Conservation (phyloP, 345 rosid species). For the Zanthoxylum bungeanum region DNA sequence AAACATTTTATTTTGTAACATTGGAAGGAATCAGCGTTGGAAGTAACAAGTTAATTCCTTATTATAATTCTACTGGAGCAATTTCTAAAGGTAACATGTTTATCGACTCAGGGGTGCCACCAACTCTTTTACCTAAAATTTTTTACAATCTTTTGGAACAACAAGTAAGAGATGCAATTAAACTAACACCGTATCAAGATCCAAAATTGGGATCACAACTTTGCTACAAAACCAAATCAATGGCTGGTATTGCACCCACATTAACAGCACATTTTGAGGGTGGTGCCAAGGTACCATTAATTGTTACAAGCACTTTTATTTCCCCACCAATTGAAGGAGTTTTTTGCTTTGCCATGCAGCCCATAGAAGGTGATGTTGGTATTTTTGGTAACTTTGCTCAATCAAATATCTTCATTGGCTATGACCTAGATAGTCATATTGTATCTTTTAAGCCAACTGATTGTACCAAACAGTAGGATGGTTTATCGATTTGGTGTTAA, state of each 20-base stretch:
- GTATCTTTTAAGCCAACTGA: constrained; percentile 34
- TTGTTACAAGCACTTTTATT: constrained; percentile 24
- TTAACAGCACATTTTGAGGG: constrained; percentile 25
- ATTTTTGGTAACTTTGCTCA: constrained; percentile 33
- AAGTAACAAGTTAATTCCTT: background rate
- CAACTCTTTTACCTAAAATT: constrained; percentile 23
- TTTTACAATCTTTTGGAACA: constrained; percentile 18
- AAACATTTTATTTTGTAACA: background rate
- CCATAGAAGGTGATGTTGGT: constrained; percentile 6
- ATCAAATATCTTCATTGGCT: constrained; percentile 26
- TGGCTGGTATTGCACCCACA: constrained; percentile 6
- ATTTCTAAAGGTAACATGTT: constrained; percentile 13
- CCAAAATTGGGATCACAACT: constrained; percentile 9
- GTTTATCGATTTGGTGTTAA: background rate
- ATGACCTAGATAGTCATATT: constrained; percentile 11
- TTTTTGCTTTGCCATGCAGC: constrained; percentile 27
- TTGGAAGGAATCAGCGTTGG: constrained; percentile 26
- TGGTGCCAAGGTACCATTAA: constrained; percentile 19
- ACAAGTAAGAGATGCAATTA: constrained; percentile 6
- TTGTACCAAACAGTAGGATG: constrained; percentile 15
- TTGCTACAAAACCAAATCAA: constrained; percentile 16
- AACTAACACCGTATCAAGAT: constrained; percentile 1
- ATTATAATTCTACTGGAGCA: background rate
- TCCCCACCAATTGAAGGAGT: constrained; percentile 19
- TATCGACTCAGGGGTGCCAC: constrained; percentile 23